These are phyloP conservation scores for Kluyveromyces aestuarii DNA, from an alignment of 805 yeast genomes.

Conservation along the genomic window DNA sequence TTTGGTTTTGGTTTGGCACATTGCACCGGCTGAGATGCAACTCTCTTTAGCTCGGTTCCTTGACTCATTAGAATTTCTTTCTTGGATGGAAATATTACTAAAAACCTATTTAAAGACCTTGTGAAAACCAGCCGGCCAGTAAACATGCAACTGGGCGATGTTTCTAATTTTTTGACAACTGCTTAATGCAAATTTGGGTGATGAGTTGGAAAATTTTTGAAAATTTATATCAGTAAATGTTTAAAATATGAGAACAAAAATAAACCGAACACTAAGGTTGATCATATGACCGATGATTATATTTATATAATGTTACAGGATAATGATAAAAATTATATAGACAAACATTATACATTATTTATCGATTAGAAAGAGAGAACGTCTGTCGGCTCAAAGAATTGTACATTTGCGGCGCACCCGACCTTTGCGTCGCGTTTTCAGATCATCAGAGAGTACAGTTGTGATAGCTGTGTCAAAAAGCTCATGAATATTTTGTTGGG, in stretches of 20 bases:
- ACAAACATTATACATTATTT: too few species aligned
- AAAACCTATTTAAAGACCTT: background rate
- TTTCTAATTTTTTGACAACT: too few species aligned
- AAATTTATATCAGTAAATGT: background rate
- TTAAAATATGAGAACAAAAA: too few species aligned
- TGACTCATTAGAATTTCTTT: background rate
- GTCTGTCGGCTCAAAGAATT: background rate
- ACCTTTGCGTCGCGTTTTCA: background rate
- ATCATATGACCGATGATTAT: background rate
- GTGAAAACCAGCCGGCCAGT: background rate
- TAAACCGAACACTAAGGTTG: background rate
- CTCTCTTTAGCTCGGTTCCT: slow-evolving; percentile 3
- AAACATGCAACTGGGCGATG: background rate
- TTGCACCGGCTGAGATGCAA: background rate
- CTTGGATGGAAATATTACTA: background rate
- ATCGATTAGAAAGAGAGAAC: background rate
- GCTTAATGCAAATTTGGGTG: too few species aligned
- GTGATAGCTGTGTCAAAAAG: slow-evolving; percentile 55
- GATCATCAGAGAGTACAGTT: slow-evolving; percentile 14
- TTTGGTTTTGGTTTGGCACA: slow-evolving; percentile 8
- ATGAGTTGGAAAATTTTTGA: slow-evolving; percentile 3
- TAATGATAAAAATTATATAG: too few species aligned
- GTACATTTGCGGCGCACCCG: background rate
- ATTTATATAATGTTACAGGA: background rate
- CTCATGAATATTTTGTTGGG: slow-evolving; percentile 52